Conservation (phyloP, 2,329 filamentous ascomycete species). For the Stemphylium lycopersici region DNA sequence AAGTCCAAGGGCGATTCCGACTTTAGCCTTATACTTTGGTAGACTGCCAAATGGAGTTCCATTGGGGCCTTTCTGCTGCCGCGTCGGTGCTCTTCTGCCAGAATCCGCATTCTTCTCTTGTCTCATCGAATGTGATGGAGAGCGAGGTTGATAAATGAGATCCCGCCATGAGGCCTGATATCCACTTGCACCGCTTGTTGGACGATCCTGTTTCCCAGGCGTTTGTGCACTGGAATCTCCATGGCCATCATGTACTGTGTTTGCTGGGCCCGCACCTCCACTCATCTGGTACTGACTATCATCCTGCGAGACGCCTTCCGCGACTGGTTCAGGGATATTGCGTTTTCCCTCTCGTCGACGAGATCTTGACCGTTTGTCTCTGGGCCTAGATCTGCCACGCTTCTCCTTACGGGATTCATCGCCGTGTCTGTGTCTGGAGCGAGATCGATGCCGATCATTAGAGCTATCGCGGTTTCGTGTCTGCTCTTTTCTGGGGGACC, state of each 20-base stretch:
- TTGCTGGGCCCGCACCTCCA: constrained; percentile 4
- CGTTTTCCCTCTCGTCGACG: neutral
- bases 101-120: neutral
- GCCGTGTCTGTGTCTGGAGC: neutral
- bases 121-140: neutral
- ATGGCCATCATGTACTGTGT: neutral
- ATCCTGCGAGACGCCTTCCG: neutral
- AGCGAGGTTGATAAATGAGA: neutral
- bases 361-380: neutral
- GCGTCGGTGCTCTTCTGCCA: neutral
- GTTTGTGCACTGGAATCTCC: no score
- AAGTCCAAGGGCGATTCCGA: constrained; percentile 23
- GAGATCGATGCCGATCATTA: neutral
- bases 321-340: neutral
- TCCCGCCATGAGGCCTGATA: constrained; percentile 6
- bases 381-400: no score
- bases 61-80: constrained; percentile 17
- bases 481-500: neutral
- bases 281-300: constrained; percentile 8
- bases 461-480: neutral
- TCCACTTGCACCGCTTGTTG: neutral
- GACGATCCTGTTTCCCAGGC: neutral
- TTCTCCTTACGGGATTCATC: no score
- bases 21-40: constrained; percentile 25
- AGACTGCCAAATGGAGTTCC: constrained; percentile 23